A percentile compares a stretch with the other conserved stretches of the same genome.
Conservation (phyloP, 2,329 filamentous ascomycete genomes). For the Stachybotrys elegans region DNA sequence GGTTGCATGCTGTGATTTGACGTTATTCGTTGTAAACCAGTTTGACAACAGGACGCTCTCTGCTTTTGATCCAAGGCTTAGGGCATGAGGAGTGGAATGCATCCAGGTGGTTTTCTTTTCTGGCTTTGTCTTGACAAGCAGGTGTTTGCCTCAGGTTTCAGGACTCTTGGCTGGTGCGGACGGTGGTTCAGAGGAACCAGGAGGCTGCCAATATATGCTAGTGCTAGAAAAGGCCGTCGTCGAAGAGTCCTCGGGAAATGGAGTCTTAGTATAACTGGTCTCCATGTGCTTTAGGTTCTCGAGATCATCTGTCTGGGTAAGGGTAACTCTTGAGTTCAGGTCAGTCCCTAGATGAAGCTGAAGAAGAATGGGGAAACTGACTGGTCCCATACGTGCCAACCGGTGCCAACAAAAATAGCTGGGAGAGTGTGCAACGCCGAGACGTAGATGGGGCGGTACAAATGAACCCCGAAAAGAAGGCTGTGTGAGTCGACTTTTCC, state of each 20-base stretch:
- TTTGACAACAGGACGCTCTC: too few relatives aligned
- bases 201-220: conserved; percentile 19
- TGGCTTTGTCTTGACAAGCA: too few relatives aligned
- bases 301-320: conserved; percentile 11
- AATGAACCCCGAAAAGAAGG: conserved; percentile 59
- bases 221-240: conserved; percentile 19
- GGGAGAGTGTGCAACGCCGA: conserved; percentile 44
- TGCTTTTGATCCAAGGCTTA: too few relatives aligned
- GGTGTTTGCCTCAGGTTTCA: too few relatives aligned
- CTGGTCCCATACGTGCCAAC: conserved; percentile 46
- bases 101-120: too few relatives aligned
- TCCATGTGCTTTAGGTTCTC: conserved; percentile 17
- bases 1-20: too few relatives aligned
- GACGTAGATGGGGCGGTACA: conserved; percentile 50
- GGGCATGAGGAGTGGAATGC: too few relatives aligned
- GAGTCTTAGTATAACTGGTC: conserved; percentile 9
- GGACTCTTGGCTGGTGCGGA: too few relatives aligned
- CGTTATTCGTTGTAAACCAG: too few relatives aligned
- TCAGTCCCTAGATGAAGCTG: background rate
- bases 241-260: conserved; percentile 16
- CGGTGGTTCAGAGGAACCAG: too few relatives aligned
- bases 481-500: conserved; percentile 39
- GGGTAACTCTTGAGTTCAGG: background rate
- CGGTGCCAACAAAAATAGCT: conserved; percentile 53
- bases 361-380: conserved; percentile 21